Base-by-base conservation (phyloP, 345 rosid species). In the Tarenaya hassleriana region DNA sequence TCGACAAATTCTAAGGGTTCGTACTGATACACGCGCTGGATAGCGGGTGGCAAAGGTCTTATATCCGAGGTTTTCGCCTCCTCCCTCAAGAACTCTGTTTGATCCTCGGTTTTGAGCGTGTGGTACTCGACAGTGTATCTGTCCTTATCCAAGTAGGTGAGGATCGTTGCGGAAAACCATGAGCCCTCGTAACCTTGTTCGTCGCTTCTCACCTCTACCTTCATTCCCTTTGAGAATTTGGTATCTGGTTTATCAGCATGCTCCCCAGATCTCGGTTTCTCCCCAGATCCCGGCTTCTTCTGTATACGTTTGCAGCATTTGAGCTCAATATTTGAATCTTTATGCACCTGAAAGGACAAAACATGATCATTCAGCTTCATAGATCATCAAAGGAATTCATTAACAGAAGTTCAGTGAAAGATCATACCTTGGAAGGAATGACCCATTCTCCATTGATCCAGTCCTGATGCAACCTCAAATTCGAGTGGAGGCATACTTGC, bases 391-490 rank as follows among this genome's bases (percentile, higher is more conserved):
- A 5, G 29, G 2, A 2, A 24, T 24, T 24, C 29, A 24, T 24
- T 24, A 24, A 24, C 29, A 24, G 5, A 24, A n/a, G n/a, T n/a
- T n/a, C n/a, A n/a, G n/a, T n/a, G n/a, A n/a, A 24, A 24, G 5
- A 5, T 2, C 29, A 24, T 24, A 24, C 29, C 29, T 41, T 27
- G 18, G 75, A 65, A 56, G 70, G 55, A 47, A 46, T 10, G 43
- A 52, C 41, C 86, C 86, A 77, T 34, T 68, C 58, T 21, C 75
- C 72, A 40, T 52, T 32, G 5, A 55, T 65, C 86, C 86, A 77
- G 54, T 77, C 86, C 53, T 63, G 73, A 51, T 77, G 86, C 41
- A 41, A 47, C 63, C 83, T 68, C 53, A 80, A 64, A 7, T 70
- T 43, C 49, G 56, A 53, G 58, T 55, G 68, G 21, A 43, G 7